phyloP scores from a whole-genome alignment of 805 yeast genomes.

The Wickerhamiella cacticola region DNA sequence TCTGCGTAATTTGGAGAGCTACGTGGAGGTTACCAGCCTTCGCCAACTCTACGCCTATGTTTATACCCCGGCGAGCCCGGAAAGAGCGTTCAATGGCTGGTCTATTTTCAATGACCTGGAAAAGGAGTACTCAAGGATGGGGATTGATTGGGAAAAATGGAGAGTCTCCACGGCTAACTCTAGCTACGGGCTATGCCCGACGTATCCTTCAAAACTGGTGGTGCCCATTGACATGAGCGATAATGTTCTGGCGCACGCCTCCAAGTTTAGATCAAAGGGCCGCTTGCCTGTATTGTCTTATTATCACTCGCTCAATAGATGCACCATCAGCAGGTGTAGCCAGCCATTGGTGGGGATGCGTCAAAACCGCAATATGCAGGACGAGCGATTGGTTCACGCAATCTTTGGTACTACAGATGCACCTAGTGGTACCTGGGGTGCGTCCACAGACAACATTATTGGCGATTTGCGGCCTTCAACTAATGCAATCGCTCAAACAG shows the following conservation, averaged over 20 bases:
- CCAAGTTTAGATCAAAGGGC: slow-evolving; percentile 71
- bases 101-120: slow-evolving; percentile 41
- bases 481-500: slow-evolving; percentile 93
- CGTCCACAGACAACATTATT: slow-evolving; percentile 46
- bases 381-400: slow-evolving; percentile 68
- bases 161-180: slow-evolving; percentile 53
- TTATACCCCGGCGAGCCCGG: slow-evolving; percentile 65
- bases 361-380: slow-evolving; percentile 79
- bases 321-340: slow-evolving; percentile 76
- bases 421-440: slow-evolving; percentile 26
- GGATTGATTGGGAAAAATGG: slow-evolving; percentile 45
- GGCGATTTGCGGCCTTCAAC: slow-evolving; percentile 89
- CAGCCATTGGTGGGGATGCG: slow-evolving; percentile 90
- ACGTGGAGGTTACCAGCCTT: slow-evolving; percentile 44
- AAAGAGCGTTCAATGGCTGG: slow-evolving; percentile 62
- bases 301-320: slow-evolving; percentile 46
- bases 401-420: slow-evolving; percentile 49
- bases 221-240: slow-evolving; percentile 76
- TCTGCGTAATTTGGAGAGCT: slow-evolving; percentile 53
- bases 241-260: slow-evolving; percentile 68
- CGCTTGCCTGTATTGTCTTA: slow-evolving; percentile 77
- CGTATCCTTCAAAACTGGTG: slow-evolving; percentile 59
- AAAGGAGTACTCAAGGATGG: slow-evolving; percentile 65
- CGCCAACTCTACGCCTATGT: slow-evolving; percentile 67
- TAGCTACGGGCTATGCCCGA: slow-evolving; percentile 45